Base-by-base conservation (phyloP, 441 rosid genomes). In the Pelargonium myrrhifolium region DNA sequence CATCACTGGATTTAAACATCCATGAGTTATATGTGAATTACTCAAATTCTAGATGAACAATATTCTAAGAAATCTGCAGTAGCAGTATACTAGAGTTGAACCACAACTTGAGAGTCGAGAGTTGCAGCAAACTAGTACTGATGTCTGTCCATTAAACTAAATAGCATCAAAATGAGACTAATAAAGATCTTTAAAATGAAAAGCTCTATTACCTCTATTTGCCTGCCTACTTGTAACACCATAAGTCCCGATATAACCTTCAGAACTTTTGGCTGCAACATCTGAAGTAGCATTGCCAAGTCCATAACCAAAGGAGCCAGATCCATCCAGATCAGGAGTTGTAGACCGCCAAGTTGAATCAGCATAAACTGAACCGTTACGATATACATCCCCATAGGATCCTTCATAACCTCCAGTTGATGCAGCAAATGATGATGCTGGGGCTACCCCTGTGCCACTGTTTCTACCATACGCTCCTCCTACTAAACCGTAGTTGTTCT, bases 331-430 rank as follows among this genome's bases (percentile, higher is more conserved):
- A 74, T 79, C 89, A 42, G 78, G 69, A 69, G 79, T 66, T 63
- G 83, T 69, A 67, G 87, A 80, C 43, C 80, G 82, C 89, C 92
- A 87, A 21, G 86, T 72, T 68, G 86, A 73, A 72, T 84, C 81
- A 22, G 80, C 80, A 62, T 85, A 87, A 72, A 75, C 82, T 8
- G 85, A 77, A 76, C 79, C 78, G 14, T 80, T 73, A 24, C 81
- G 78, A 69, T 87, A 85, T 62, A 81, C 24, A 17, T 85, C 88
- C 65, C 82, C 80, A 72, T 77, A 68, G 69, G 86, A 74, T 56
- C 85, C 85, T 75, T 84, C 90, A 63, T 68, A 80, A 65, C 56
- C 72, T 45, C 81, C 81, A 35, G 78, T 73, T 11, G 84, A 62
- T 71, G 80, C 85, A 35, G 84, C 62, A 69, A 85, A 82, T 35